phyloP scores from a whole-genome alignment of 2,329 filamentous ascomycete species.

The Trichoderma harzianum region DNA sequence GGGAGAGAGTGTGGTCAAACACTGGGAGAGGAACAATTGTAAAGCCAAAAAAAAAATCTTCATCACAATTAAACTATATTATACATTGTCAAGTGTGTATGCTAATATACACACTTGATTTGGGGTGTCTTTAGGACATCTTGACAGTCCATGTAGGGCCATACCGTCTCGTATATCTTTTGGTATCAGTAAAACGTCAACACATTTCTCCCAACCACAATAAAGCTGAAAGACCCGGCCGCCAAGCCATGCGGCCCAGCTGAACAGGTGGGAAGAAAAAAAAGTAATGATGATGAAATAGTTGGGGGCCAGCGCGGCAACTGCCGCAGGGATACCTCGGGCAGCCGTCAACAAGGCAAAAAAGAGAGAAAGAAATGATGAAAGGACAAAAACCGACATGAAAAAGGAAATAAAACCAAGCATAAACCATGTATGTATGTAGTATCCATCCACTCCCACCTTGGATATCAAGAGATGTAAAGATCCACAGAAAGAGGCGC shows the following conservation, averaged over 20 bases:
- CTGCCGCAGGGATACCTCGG: background rate
- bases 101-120: background rate
- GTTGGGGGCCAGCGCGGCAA: slow-evolving; percentile 1
- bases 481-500: slow-evolving; percentile 12
- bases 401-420: slow-evolving; percentile 12
- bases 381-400: background rate
- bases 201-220: background rate
- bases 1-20: background rate
- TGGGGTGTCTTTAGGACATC: background rate
- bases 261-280: background rate
- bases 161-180: slow-evolving; percentile 15
- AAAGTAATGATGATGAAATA: background rate
- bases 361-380: background rate
- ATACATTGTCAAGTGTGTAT: slow-evolving; percentile 14
- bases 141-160: background rate
- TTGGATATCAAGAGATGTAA: slow-evolving; percentile 14
- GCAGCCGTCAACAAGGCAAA: background rate
- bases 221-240: background rate
- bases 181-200: slow-evolving; percentile 9
- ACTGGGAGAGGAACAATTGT: background rate
- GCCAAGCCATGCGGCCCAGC: background rate
- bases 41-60: background rate
- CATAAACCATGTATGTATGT: slow-evolving; percentile 11
- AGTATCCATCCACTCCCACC: slow-evolving; percentile 15
- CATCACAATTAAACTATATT: slow-evolving; percentile 11